Conservation (phyloP, 345 rosid genomes). For the Viola odorata region DNA sequence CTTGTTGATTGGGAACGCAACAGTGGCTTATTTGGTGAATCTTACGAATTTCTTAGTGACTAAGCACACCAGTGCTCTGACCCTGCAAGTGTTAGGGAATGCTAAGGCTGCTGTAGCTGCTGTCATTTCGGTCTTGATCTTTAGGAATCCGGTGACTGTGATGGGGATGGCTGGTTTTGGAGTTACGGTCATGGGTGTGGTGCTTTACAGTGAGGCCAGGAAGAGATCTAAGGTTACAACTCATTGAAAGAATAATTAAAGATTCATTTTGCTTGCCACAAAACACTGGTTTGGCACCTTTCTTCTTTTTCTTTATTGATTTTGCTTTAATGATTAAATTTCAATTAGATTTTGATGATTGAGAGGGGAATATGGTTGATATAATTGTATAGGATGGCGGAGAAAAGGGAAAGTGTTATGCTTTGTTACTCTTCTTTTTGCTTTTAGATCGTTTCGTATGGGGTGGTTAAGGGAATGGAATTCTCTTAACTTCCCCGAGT, state of each 20-base stretch:
- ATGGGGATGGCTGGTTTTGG: slow-evolving; percentile 94
- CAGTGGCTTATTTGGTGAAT: slow-evolving; percentile 94
- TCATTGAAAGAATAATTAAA: slow-evolving; percentile 23
- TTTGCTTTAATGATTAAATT: slow-evolving; percentile 24
- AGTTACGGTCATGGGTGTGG: slow-evolving; percentile 90
- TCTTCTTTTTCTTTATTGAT: slow-evolving; percentile 13
- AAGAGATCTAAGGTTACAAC: slow-evolving; percentile 85
- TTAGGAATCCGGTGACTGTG: slow-evolving; percentile 86
- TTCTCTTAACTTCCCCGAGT: slow-evolving; percentile 32
- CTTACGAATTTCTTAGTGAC: slow-evolving; percentile 94
- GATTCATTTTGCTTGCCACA: slow-evolving; percentile 35
- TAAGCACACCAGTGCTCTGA: slow-evolving; percentile 94
- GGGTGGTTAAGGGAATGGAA: slow-evolving; percentile 35
- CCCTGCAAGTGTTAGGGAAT: slow-evolving; percentile 94
- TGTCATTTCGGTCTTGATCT: slow-evolving; percentile 81
- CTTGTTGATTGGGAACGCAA: slow-evolving; percentile 80
- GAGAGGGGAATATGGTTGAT: slow-evolving; percentile 30
- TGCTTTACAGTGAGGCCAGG: slow-evolving; percentile 97
- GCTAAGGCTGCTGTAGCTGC: slow-evolving; percentile 99
- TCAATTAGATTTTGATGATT: slow-evolving; percentile 21
- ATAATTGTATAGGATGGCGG: slow-evolving; percentile 44
- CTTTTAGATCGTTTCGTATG: slow-evolving; percentile 15
- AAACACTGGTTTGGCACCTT: slow-evolving; percentile 36
- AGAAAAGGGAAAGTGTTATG: slow-evolving; percentile 20
- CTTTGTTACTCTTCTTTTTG: slow-evolving; percentile 16